Base-by-base conservation (phyloP, 1,284 basidiomycete species). In the Wolfiporia cocos region DNA sequence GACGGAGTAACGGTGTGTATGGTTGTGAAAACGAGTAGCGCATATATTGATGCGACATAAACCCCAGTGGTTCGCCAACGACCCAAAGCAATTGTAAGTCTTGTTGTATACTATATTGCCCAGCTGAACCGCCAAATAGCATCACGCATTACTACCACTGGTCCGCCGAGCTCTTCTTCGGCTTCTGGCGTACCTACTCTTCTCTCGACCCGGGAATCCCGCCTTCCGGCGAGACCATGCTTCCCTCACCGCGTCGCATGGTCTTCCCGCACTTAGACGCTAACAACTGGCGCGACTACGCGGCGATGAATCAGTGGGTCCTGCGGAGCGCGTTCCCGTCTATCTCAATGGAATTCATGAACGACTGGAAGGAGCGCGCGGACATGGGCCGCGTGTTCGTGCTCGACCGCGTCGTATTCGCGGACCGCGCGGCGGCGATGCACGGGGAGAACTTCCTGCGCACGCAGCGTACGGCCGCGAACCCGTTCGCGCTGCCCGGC, bases 91-190 rank as follows among this genome's bases (percentile, higher is more conserved):
- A 71, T 93, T 78, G 89, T 89, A 61, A 58, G 74, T 69, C 18
- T 37, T 28, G n/a, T n/a, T n/a, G n/a, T n/a, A n/a, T n/a, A n/a
- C 21, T 31, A 3, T 3, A 1, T 11, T 31, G 26, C 38, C 37
- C 20, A 28, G 26, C 21, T 4, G 1, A 10, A 34, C 11, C 7
- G 9, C 12, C 10, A 24, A 30, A 38, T 41, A 86, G 85, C 61
- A 73, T 90, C 47, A 81, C 78, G 0, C 85, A 89, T 57, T 87
- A 87, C 55, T 88, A 87, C 58, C 84, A 89, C 54, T 92, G 85
- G 76, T 81, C 86, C 22, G 91, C 91, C 4, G 92, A 95, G 58
- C 76, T 92, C 14, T 83, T 87, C 64, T 89, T 90, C 48, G 90
- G 91, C 34, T 76, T 92, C 50, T 93, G 90, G 90, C 74, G 89